A percentile compares a stretch with the other conserved stretches of the same genome.
phyloP scores from a whole-genome alignment of 768 basidiomycete genomes.

The Boletellus sp. region DNA sequence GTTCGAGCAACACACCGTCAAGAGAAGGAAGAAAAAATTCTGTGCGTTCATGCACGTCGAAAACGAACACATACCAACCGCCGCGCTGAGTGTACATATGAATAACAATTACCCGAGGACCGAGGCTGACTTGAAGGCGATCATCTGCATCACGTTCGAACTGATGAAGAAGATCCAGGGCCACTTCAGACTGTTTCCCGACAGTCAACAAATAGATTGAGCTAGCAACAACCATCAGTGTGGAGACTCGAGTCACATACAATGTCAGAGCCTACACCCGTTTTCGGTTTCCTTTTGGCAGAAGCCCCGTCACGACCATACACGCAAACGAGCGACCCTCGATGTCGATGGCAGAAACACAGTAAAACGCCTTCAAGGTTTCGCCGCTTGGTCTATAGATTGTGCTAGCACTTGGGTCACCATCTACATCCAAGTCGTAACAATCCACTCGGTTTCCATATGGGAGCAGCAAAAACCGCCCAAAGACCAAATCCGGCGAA shows the following conservation, averaged over 20 bases:
- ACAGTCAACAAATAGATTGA: not conserved
- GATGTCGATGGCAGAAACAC: slow-evolving; percentile 11
- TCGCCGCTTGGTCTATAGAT: no score
- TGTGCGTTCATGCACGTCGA: slow-evolving; percentile 12
- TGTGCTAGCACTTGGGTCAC: no score
- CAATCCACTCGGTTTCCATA: no score
- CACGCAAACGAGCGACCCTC: slow-evolving; percentile 16
- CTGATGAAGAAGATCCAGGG: slow-evolving; percentile 14
- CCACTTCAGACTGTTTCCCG: not conserved
- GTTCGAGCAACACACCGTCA: not conserved
- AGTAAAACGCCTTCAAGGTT: not conserved
- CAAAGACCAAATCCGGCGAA: no score
- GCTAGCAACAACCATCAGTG: not conserved
- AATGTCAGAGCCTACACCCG: slow-evolving; percentile 1
- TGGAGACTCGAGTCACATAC: not conserved
- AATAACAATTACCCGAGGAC: slow-evolving; percentile 12
- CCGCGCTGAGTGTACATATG: not conserved
- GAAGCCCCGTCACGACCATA: slow-evolving; percentile 4
- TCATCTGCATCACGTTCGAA: not conserved
- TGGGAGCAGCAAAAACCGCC: no score
- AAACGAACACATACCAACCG: not conserved
- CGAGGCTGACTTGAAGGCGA: slow-evolving; percentile 2
- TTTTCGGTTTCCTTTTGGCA: not conserved
- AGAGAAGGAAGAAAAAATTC: slow-evolving; percentile 1
- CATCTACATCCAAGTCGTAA: no score